These are phyloP conservation scores for Penicillium vulpinum DNA, from an alignment of 2,329 filamentous ascomycete genomes.

Conservation along the genomic window DNA sequence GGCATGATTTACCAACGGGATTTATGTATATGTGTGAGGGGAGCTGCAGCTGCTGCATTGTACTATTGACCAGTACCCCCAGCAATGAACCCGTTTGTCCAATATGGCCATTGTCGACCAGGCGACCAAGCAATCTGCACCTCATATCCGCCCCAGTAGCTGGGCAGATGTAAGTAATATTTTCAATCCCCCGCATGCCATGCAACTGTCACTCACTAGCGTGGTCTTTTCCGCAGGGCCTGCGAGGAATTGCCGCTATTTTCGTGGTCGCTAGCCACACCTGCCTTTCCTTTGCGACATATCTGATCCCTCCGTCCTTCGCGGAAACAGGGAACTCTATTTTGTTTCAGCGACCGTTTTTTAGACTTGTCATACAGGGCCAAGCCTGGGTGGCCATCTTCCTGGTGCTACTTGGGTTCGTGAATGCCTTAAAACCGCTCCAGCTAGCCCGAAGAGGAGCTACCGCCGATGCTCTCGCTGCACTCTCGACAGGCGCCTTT, in stretches of 20 bases:
- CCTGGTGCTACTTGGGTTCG: constrained; percentile 64
- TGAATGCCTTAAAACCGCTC: constrained; percentile 63
- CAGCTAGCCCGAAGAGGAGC: constrained; percentile 56
- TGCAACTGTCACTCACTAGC: not conserved
- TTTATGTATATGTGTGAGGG: constrained; percentile 3
- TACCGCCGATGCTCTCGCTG: constrained; percentile 54
- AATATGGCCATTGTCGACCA: constrained; percentile 9
- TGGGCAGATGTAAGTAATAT: constrained; percentile 23
- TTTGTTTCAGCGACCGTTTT: constrained; percentile 59
- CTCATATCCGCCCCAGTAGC: constrained; percentile 14
- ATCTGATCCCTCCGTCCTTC: constrained; percentile 51
- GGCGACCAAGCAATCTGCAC: constrained; percentile 6
- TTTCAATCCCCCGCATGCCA: not conserved
- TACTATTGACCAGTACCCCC: constrained; percentile 7
- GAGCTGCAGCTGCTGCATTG: constrained; percentile 4
- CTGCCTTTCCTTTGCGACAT: constrained; percentile 53
- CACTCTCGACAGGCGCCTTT: constrained; percentile 59
- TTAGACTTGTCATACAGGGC: constrained; percentile 61
- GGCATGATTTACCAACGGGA: not conserved
- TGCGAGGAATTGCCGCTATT: constrained; percentile 57
- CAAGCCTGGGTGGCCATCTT: constrained; percentile 67
- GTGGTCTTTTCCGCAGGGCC: constrained; percentile 43
- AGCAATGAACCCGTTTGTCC: constrained; percentile 1
- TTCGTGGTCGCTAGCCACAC: constrained; percentile 59
- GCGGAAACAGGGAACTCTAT: constrained; percentile 49